Conservation (phyloP, 495 filamentous ascomycete species). For the Pseudotulostoma volvatum region DNA sequence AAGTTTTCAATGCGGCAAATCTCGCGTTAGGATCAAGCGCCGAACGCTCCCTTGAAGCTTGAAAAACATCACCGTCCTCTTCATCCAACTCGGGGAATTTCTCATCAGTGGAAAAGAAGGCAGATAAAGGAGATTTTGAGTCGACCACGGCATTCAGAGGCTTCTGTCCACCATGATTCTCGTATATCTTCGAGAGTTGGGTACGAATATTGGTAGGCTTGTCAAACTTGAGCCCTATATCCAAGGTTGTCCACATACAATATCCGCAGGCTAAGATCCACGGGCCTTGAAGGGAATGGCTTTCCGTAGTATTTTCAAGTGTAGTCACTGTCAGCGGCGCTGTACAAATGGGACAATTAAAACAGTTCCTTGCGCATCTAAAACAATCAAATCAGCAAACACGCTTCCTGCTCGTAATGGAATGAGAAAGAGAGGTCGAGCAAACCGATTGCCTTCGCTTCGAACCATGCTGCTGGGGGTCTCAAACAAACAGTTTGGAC, state of each 20-base stretch:
- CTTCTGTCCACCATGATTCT: conserved; percentile 16
- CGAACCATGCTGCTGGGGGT: conserved; percentile 79
- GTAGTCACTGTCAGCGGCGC: conserved; percentile 58
- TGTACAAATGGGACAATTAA: conserved; percentile 83
- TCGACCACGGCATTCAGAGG: conserved; percentile 21
- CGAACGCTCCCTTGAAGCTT: conserved; percentile 5
- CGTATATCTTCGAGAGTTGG: conserved; percentile 46
- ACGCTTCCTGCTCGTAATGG: neutral
- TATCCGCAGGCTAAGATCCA: conserved; percentile 75
- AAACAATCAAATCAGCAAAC: neutral
- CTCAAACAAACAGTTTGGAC: conserved; percentile 92
- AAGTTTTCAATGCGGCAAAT: conserved; percentile 43
- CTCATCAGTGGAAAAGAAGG: conserved; percentile 21
- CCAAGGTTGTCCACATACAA: conserved; percentile 79
- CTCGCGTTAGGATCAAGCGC: conserved; percentile 22
- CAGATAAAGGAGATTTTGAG: conserved; percentile 26
- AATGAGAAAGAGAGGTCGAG: conserved; percentile 3
- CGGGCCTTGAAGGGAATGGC: conserved; percentile 36
- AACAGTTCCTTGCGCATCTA: conserved; percentile 89
- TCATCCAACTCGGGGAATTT: conserved; percentile 2
- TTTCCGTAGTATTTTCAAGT: conserved; percentile 34
- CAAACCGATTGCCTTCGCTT: conserved; percentile 82
- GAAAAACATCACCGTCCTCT: conserved; percentile 1
- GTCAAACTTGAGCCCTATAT: conserved; percentile 81
- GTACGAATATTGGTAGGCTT: conserved; percentile 67